Conservation (phyloP, 75 land plant species). For the Cunninghamia lanceolata region DNA sequence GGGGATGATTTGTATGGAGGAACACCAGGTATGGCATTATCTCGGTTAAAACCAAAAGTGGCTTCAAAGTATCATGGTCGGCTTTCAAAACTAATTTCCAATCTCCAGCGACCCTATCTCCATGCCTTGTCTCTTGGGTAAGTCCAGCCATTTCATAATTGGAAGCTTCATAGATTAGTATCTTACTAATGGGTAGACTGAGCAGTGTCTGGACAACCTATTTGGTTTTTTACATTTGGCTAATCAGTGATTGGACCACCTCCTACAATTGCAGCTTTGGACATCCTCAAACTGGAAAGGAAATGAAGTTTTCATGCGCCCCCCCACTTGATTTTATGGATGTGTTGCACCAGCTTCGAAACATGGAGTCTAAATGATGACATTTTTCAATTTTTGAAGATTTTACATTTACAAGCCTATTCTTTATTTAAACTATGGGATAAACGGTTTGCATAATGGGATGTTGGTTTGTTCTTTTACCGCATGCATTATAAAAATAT, state of each 20-base stretch:
- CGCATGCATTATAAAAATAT: background rate
- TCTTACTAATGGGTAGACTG: background rate
- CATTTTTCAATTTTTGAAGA: background rate
- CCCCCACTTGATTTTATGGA: slow-evolving; percentile 81
- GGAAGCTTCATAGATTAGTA: background rate
- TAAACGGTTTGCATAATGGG: background rate
- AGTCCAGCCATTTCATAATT: background rate
- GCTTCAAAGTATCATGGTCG: slow-evolving; percentile 34
- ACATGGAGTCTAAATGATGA: background rate
- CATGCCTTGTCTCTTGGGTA: slow-evolving; percentile 94
- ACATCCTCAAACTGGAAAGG: slow-evolving; percentile 76
- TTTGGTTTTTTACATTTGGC: background rate
- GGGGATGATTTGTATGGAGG: slow-evolving; percentile 97
- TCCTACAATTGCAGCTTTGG: slow-evolving; percentile 50
- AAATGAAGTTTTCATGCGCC: slow-evolving; percentile 62
- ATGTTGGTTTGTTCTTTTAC: background rate
- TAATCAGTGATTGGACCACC: background rate
- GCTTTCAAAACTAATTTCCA: slow-evolving; percentile 42
- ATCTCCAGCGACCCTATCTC: slow-evolving; percentile 79
- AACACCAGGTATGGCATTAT: slow-evolving; percentile 68
- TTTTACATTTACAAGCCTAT: background rate
- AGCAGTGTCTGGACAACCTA: background rate
- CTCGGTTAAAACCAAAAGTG: slow-evolving; percentile 49
- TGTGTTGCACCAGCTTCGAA: slow-evolving; percentile 41
- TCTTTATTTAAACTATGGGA: background rate